Evolutionary conservation across 768 basidiomycete species (phyloP).

Genomic region (Podaxis pistillaris): DNA sequence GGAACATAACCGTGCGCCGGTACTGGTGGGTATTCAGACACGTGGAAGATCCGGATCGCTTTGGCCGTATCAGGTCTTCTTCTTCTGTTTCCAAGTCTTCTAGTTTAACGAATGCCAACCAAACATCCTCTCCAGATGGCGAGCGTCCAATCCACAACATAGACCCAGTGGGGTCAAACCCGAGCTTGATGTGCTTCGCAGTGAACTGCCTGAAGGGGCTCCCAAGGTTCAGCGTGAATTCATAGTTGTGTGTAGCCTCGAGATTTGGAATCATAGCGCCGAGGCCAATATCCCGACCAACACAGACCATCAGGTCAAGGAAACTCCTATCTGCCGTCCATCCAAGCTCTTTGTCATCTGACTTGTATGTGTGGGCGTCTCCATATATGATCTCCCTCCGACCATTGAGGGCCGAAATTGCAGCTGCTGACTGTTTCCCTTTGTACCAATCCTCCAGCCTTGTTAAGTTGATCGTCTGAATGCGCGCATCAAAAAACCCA

Average conservation of each 20-base stretch:
- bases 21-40: background rate
- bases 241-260: background rate
- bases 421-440: no score
- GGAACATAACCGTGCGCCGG: background rate
- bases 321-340: background rate
- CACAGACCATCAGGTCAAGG: background rate
- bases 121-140: background rate
- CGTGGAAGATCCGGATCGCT: background rate
- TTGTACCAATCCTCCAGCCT: no score
- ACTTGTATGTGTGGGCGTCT: background rate
- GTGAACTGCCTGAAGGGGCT: background rate
- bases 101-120: background rate
- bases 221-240: background rate
- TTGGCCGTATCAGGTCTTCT: background rate
- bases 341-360: background rate
- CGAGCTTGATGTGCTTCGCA: background rate
- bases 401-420: background rate
- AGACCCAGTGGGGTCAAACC: background rate
- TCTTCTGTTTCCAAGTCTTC: background rate
- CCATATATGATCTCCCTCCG: background rate
- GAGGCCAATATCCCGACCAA: background rate
- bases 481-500: no score
- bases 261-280: background rate
- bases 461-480: no score
- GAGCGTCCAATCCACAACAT: background rate